phyloP scores from a whole-genome alignment of 108 stramenopile species.

The Nitzschia palea region DNA sequence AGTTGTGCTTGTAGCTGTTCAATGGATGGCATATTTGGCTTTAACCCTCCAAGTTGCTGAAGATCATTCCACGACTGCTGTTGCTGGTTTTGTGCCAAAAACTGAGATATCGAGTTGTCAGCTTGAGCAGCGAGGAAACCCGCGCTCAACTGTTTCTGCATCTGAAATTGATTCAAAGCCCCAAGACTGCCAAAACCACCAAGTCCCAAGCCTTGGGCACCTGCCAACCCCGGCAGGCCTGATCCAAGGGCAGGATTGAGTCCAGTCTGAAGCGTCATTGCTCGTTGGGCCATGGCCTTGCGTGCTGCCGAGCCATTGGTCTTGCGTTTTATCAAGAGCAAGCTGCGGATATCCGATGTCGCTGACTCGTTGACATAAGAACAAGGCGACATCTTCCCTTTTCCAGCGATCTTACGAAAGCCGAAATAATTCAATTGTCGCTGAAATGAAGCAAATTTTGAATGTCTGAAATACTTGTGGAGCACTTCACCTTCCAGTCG shows the following conservation, averaged over 20 bases:
- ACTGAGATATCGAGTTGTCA: constrained; percentile 32
- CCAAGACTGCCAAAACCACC: constrained; percentile 12
- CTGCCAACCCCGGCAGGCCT: constrained; percentile 35
- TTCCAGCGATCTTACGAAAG: constrained; percentile 90
- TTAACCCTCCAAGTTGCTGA: constrained; percentile 26
- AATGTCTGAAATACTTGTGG: constrained; percentile 89
- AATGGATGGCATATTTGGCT: constrained; percentile 30
- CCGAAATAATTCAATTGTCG: constrained; percentile 92
- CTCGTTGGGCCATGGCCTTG: constrained; percentile 52
- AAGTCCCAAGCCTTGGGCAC: constrained; percentile 22
- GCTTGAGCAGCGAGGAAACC: constrained; percentile 9
- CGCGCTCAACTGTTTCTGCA: constrained; percentile 26
- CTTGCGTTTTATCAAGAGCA: constrained; percentile 79
- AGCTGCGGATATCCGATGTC: constrained; percentile 79
- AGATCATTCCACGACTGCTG: constrained; percentile 33
- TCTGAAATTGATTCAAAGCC: constrained; percentile 31
- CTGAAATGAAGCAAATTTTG: constrained; percentile 88
- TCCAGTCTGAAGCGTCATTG: constrained; percentile 20
- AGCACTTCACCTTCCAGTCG: constrained; percentile 77
- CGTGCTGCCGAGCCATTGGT: constrained; percentile 67
- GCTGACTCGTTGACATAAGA: constrained; percentile 90
- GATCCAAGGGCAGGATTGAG: constrained; percentile 32
- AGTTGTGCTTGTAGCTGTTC: constrained; percentile 50
- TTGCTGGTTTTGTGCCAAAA: constrained; percentile 41
- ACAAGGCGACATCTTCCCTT: constrained; percentile 92